These are phyloP conservation scores for Candida dubliniensis DNA, from an alignment of 1,139 yeast genomes.

Conservation along the genomic window DNA sequence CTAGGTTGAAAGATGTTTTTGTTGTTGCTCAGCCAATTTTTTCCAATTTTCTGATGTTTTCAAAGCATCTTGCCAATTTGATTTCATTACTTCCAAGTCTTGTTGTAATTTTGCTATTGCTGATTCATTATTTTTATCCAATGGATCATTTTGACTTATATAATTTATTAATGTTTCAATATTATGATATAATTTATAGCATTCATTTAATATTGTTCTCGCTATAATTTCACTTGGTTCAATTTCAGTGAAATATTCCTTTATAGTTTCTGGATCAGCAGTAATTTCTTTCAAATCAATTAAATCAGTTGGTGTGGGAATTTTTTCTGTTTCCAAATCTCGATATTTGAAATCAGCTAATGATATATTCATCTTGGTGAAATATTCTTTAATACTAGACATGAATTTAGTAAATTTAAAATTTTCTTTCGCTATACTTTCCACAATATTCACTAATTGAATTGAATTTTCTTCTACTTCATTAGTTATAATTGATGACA, in stretches of 20 bases:
- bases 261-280: slow-evolving; percentile 20
- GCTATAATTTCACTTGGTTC: slow-evolving; percentile 40
- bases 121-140: slow-evolving; percentile 7
- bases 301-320: slow-evolving; percentile 37
- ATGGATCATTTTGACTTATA: slow-evolving; percentile 5
- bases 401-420: slow-evolving; percentile 37
- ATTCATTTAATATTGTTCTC: slow-evolving; percentile 34
- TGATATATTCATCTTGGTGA: slow-evolving; percentile 23
- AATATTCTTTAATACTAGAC: slow-evolving; percentile 31
- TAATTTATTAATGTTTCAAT: slow-evolving; percentile 14
- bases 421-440: slow-evolving; percentile 42
- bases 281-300: slow-evolving; percentile 28
- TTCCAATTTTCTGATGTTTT: slow-evolving; percentile 52
- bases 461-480: slow-evolving; percentile 39
- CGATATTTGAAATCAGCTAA: slow-evolving; percentile 19
- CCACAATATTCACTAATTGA: slow-evolving; percentile 40
- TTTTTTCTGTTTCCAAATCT: slow-evolving; percentile 8
- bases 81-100: slow-evolving; percentile 37
- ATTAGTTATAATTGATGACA: slow-evolving; percentile 23
- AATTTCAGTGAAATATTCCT: slow-evolving; percentile 30
- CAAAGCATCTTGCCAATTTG: slow-evolving; percentile 47
- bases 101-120: slow-evolving; percentile 30
- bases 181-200: slow-evolving; percentile 31
- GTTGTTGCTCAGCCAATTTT: slow-evolving; percentile 13
- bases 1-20: slow-evolving; percentile 4